Percentiles rank a stretch among this genome's conserved stretches.
Evolutionary conservation across 2,329 filamentous ascomycete species (phyloP).

Genomic region (Fusarium equiseti): DNA sequence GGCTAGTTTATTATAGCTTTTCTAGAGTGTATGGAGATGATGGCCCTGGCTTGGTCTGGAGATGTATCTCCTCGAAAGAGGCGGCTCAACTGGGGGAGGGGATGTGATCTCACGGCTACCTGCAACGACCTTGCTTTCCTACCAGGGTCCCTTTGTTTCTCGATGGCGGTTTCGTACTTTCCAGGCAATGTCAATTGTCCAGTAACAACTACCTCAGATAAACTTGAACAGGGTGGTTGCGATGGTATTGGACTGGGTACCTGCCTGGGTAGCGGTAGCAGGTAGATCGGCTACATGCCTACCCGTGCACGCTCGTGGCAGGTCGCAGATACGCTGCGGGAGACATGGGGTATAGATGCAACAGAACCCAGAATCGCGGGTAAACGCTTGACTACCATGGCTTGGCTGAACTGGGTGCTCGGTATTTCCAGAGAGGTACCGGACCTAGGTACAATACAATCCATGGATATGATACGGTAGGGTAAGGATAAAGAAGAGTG

Average conservation of each 20-base stretch:
- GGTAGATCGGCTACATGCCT: constrained; percentile 29
- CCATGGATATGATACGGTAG: background rate
- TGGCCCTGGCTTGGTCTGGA: constrained; percentile 7
- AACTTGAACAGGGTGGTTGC: constrained; percentile 21
- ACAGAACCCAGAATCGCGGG: constrained; percentile 20
- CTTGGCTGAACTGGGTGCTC: constrained; percentile 7
- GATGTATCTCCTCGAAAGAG: background rate
- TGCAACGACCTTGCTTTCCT: constrained; percentile 4
- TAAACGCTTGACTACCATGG: constrained; percentile 8
- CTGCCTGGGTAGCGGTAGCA: constrained; percentile 2
- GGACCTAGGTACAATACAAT: background rate
- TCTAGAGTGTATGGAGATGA: background rate
- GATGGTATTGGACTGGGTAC: constrained; percentile 6
- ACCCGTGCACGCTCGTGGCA: constrained; percentile 14
- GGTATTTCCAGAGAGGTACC: constrained; percentile 3
- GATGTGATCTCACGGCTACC: background rate
- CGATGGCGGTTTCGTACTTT: background rate
- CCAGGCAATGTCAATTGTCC: background rate
- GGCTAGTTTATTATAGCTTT: constrained; percentile 28
- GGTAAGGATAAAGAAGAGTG: background rate
- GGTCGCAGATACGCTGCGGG: constrained; percentile 28
- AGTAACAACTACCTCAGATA: constrained; percentile 11
- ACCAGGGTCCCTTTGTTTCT: constrained; percentile 6
- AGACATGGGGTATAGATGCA: constrained; percentile 5
- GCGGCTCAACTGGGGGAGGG: constrained; percentile 11